Conservation (phyloP, 2,329 filamentous ascomycete genomes). For the Xylaria sp. region DNA sequence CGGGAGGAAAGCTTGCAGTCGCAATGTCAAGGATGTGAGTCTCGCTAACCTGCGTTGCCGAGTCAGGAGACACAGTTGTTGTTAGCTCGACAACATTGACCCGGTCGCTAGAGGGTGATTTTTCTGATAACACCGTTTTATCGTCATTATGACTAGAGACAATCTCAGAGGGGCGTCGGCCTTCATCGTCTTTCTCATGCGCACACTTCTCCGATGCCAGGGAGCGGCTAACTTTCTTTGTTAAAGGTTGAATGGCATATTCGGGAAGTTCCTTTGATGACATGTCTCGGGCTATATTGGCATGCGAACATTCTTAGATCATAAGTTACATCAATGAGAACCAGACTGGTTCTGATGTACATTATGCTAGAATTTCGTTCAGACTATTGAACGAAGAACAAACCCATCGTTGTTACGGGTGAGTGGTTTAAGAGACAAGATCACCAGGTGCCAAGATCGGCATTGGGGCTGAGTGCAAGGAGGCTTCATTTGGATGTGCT, state of each 20-base stretch:
- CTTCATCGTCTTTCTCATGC: neutral
- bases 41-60: constrained; percentile 19
- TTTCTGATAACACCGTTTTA: neutral
- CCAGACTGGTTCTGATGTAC: neutral
- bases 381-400: neutral
- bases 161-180: neutral
- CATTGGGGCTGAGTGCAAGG: neutral
- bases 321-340: neutral
- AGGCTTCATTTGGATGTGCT: too few species aligned
- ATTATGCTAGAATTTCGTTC: neutral
- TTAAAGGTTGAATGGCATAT: constrained; percentile 24
- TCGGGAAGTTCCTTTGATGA: constrained; percentile 31
- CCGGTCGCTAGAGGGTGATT: constrained; percentile 1
- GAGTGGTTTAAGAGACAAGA: neutral
- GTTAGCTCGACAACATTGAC: constrained; percentile 16
- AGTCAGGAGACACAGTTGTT: neutral
- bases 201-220: constrained; percentile 20
- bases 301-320: neutral
- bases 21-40: constrained; percentile 37
- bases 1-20: constrained; percentile 34
- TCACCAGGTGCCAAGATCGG: neutral
- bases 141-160: neutral
- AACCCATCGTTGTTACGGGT: neutral
- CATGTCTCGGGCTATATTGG: constrained; percentile 25
- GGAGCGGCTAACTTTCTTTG: constrained; percentile 32